These are phyloP conservation scores for Fusarium nanum DNA, from an alignment of 2,329 filamentous ascomycete species.

Conservation along the genomic window DNA sequence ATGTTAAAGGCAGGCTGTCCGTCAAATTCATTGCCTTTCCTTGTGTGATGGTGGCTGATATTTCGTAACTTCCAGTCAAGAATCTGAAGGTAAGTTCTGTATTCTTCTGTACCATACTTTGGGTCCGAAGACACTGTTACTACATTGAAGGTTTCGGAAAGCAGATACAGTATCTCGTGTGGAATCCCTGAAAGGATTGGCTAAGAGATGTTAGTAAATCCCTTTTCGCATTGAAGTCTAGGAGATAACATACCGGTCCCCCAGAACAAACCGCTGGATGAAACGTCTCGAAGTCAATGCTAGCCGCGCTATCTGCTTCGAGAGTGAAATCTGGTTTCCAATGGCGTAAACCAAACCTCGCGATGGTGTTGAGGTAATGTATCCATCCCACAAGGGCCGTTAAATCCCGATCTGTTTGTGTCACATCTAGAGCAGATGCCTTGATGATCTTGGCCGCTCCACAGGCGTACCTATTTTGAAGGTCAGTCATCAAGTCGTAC, in stretches of 20 bases:
- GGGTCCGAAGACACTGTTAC: constrained; percentile 3
- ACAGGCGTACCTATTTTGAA: constrained; percentile 1
- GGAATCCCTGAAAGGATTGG: not conserved
- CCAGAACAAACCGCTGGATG: constrained; percentile 16
- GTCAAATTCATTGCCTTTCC: rapidly evolving
- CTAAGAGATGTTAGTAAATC: rapidly evolving
- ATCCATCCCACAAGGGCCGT: constrained; percentile 33
- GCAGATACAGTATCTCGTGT: constrained; percentile 25
- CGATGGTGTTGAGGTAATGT: constrained; percentile 29
- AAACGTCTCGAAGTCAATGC: not conserved
- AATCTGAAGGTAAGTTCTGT: constrained; percentile 1
- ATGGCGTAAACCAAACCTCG: constrained; percentile 34
- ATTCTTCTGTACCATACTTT: not conserved
- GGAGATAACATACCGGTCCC: not conserved
- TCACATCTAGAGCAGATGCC: constrained; percentile 9
- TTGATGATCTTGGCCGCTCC: constrained; percentile 33
- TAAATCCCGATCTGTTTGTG: not conserved
- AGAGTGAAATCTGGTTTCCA: constrained; percentile 26
- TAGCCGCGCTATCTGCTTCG: rapidly evolving
- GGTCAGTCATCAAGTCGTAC: too few relatives aligned
- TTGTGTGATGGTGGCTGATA: rapidly evolving
- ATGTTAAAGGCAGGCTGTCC: not conserved
- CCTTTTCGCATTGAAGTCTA: not conserved
- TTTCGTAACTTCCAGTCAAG: constrained; percentile 17
- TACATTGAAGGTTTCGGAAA: constrained; percentile 26